phyloP scores from a whole-genome alignment of 2,329 filamentous ascomycete genomes.

The Onygenales sp. region DNA sequence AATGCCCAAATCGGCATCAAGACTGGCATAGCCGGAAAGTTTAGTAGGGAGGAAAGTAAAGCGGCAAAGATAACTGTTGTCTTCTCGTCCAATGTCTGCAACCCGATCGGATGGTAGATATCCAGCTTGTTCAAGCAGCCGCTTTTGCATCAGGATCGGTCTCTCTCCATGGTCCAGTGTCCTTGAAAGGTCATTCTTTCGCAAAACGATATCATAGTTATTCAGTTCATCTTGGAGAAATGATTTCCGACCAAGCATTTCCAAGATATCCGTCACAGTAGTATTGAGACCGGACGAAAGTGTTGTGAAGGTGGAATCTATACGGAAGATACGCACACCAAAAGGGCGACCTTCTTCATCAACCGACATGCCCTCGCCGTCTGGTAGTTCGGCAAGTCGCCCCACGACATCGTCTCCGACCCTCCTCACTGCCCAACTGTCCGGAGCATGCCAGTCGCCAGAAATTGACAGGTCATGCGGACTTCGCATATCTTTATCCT shows the following conservation, averaged over 20 bases:
- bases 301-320: constrained; percentile 89
- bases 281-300: constrained; percentile 76
- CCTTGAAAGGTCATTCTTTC: constrained; percentile 80
- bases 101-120: constrained; percentile 80
- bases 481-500: constrained; percentile 20
- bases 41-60: constrained; percentile 91
- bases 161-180: constrained; percentile 70
- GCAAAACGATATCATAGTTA: constrained; percentile 92
- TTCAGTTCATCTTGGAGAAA: constrained; percentile 82
- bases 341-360: constrained; percentile 70
- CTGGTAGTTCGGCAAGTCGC: constrained; percentile 40
- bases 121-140: constrained; percentile 79
- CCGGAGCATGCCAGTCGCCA: constrained; percentile 81
- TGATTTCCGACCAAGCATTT: constrained; percentile 89
- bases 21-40: constrained; percentile 65
- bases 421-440: constrained; percentile 89
- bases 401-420: constrained; percentile 30
- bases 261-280: constrained; percentile 75
- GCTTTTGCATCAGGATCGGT: constrained; percentile 84
- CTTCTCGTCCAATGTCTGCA: constrained; percentile 88
- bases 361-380: constrained; percentile 62
- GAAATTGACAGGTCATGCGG: constrained; percentile 18
- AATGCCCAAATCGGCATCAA: constrained; percentile 69
- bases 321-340: constrained; percentile 90
- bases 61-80: constrained; percentile 92